Conservation (phyloP, 1,284 basidiomycete species). For the Cutaneotrichosporon sp. region DNA sequence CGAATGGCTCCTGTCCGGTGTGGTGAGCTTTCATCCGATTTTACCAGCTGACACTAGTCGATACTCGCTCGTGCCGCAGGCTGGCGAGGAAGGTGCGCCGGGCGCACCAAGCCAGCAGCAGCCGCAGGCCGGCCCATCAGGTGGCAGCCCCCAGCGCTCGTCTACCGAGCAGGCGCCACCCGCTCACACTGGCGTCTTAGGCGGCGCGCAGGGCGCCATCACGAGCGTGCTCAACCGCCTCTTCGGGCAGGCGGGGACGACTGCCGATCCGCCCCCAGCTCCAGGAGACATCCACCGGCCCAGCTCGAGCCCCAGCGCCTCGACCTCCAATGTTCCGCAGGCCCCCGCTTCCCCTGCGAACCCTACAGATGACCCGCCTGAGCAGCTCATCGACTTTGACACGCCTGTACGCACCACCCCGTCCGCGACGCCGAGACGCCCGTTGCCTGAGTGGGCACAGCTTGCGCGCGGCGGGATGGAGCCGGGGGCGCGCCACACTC, state of each 20-base stretch:
- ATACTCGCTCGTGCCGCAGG: slow-evolving; percentile 14
- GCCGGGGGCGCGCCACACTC: neutral
- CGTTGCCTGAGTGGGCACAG: slow-evolving; percentile 6
- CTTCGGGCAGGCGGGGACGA: slow-evolving; percentile 39
- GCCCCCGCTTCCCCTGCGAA: neutral
- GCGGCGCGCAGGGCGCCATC: slow-evolving; percentile 25
- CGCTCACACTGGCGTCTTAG: neutral
- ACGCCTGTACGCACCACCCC: neutral
- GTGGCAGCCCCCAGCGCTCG: neutral
- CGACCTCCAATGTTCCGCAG: neutral
- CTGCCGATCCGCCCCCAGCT: neutral
- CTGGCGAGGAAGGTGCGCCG: neutral
- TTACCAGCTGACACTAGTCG: slow-evolving; percentile 25
- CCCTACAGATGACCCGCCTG: slow-evolving; percentile 9
- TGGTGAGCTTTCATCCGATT: slow-evolving; percentile 38
- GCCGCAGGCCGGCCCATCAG: slow-evolving; percentile 1
- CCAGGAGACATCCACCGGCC: neutral
- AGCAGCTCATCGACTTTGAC: neutral
- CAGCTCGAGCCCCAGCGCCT: neutral
- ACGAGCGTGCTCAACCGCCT: slow-evolving; percentile 40
- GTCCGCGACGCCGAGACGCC: neutral
- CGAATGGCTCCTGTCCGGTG: slow-evolving; percentile 53
- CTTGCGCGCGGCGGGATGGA: slow-evolving; percentile 2
- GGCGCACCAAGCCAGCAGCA: neutral
- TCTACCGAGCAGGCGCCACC: neutral